These are phyloP conservation scores for Macrophomina pseudophaseolina DNA, from an alignment of 2,329 filamentous ascomycete genomes.

Conservation along the genomic window DNA sequence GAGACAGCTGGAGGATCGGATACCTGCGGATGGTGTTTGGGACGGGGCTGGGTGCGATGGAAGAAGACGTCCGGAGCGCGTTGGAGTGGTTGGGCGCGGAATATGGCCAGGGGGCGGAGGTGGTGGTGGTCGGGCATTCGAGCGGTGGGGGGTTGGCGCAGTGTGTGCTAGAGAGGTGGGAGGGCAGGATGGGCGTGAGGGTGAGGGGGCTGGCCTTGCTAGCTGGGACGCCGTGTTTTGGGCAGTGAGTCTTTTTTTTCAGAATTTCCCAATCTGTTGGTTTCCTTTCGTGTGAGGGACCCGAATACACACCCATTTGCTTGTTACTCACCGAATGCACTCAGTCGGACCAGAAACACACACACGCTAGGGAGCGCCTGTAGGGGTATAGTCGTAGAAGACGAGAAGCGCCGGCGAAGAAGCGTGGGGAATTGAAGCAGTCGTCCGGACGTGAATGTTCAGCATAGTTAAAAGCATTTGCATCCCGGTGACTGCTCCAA, in stretches of 20 bases:
- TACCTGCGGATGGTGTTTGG: slow-evolving; percentile 57
- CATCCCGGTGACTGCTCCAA: too few species aligned
- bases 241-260: slow-evolving; percentile 47
- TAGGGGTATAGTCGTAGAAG: too few species aligned
- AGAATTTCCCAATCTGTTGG: not conserved
- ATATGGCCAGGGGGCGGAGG: slow-evolving; percentile 36
- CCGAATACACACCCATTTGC: too few species aligned
- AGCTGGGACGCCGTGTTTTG: slow-evolving; percentile 56
- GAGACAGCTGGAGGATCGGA: slow-evolving; percentile 57
- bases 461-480: too few species aligned
- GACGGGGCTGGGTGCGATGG: slow-evolving; percentile 50
- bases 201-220: slow-evolving; percentile 55
- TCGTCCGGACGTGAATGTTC: too few species aligned
- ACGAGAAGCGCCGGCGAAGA: too few species aligned
- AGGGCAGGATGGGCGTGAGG: slow-evolving; percentile 36
- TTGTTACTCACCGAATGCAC: too few species aligned
- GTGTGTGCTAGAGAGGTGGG: slow-evolving; percentile 50
- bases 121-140: slow-evolving; percentile 58
- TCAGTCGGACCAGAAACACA: too few species aligned
- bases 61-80: slow-evolving; percentile 48
- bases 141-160: slow-evolving; percentile 59
- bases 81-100: slow-evolving; percentile 34
- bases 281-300: not conserved
- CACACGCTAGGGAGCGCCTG: too few species aligned
- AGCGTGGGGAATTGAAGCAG: too few species aligned